These are phyloP conservation scores for Jimgerdemannia flammicorona DNA, from an alignment of 192 early-diverging fungal species.

Conservation along the genomic window DNA sequence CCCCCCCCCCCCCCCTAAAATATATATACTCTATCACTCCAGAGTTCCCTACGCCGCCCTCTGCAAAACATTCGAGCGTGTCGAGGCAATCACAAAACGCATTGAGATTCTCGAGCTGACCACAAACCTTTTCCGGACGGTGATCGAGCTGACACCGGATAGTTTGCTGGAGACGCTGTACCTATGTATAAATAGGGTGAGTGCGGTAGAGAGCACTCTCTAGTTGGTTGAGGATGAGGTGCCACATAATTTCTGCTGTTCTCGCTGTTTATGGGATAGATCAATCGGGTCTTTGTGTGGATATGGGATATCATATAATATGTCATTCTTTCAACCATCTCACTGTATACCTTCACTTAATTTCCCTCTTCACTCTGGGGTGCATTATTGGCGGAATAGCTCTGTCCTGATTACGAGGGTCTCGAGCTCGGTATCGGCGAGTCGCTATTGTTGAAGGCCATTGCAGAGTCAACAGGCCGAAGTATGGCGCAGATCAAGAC, in stretches of 20 bases:
- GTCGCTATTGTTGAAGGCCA: conserved; percentile 87
- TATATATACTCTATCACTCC: not conserved
- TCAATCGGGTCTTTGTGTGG: too few species aligned
- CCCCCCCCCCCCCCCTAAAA: not conserved
- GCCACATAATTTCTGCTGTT: too few species aligned
- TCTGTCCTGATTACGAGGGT: conserved; percentile 92
- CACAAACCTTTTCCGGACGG: conserved; percentile 62
- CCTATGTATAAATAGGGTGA: conserved; percentile 86
- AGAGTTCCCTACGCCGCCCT: conserved; percentile 81
- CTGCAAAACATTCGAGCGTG: conserved; percentile 86
- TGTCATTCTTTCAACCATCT: not conserved
- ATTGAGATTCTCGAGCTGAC: conserved; percentile 71
- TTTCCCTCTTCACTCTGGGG: not conserved
- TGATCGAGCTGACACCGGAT: conserved; percentile 60
- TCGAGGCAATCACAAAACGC: conserved; percentile 89
- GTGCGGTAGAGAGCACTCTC: too few species aligned
- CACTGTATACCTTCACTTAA: not conserved
- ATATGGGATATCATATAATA: not conserved
- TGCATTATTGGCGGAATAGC: conserved; percentile 28
- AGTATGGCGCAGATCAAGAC: conserved; percentile 70
- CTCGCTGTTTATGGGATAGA: too few species aligned
- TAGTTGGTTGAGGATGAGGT: too few species aligned
- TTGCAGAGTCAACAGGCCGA: conserved; percentile 86
- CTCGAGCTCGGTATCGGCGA: conserved; percentile 97
- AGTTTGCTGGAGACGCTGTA: conserved; percentile 77